Evolutionary conservation across 2,329 filamentous ascomycete genomes (phyloP).

Genomic region (Myriosclerotinia curreyana): DNA sequence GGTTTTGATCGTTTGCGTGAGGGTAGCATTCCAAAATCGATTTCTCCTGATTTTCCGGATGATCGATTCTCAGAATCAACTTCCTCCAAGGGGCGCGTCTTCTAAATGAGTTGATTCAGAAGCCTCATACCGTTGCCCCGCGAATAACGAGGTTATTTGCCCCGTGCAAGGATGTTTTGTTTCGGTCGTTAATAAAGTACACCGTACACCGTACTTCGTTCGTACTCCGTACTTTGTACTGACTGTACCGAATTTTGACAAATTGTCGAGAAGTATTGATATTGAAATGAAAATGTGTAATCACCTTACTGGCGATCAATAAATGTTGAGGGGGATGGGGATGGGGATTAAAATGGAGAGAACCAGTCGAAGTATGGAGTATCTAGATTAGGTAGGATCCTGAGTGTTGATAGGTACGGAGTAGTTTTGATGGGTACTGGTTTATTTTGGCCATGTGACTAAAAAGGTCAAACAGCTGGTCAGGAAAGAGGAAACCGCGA

Average conservation of each 20-base stretch:
- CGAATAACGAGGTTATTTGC: slow-evolving; percentile 15
- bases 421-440: too few relatives aligned
- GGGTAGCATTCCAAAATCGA: slow-evolving; percentile 31
- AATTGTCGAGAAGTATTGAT: not conserved
- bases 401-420: not conserved
- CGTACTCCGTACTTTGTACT: too few relatives aligned
- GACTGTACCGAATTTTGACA: not conserved
- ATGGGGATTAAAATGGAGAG: not conserved
- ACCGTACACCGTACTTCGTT: too few relatives aligned
- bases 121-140: slow-evolving; percentile 17
- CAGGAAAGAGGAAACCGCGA: too few relatives aligned
- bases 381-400: slow-evolving; percentile 2
- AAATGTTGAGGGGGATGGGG: not conserved
- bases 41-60: not conserved
- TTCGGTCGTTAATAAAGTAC: not conserved
- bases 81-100: slow-evolving; percentile 12
- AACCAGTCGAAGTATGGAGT: not conserved
- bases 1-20: slow-evolving; percentile 34
- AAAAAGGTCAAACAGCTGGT: too few relatives aligned
- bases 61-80: slow-evolving; percentile 2
- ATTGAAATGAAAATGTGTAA: not conserved
- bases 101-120: slow-evolving; percentile 9
- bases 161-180: slow-evolving; percentile 14
- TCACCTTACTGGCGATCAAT: not conserved
- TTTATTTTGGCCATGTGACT: not conserved